Evolutionary conservation across 192 early-diverging fungal species (phyloP).

Genomic region (Lobosporangium transversale): DNA sequence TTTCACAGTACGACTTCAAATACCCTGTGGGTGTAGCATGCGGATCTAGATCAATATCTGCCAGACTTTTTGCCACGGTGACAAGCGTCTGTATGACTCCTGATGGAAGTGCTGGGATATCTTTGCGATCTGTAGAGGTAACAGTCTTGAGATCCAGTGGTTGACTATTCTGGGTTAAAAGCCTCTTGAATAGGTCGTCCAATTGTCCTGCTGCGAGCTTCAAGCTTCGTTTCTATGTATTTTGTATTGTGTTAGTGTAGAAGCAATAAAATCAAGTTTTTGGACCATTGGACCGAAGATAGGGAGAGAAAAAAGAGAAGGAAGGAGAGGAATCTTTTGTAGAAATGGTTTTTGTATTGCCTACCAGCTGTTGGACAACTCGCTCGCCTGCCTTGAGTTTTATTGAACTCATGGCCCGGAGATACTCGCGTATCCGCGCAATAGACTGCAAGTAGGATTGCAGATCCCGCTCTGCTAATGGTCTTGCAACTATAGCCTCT

Average conservation of each 20-base stretch:
- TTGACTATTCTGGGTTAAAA: conserved; percentile 23
- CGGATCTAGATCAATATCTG: conserved; percentile 58
- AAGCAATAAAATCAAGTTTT: no score
- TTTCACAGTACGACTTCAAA: conserved; percentile 72
- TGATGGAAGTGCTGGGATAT: conserved; percentile 50
- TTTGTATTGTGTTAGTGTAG: no score
- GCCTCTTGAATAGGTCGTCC: conserved; percentile 28
- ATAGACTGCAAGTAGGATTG: conserved; percentile 37
- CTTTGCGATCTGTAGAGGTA: conserved; percentile 50
- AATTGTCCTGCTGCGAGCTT: conserved; percentile 34
- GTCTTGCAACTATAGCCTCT: conserved; percentile 72
- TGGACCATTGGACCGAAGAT: no score
- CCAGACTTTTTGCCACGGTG: conserved; percentile 59
- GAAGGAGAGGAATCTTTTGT: no score
- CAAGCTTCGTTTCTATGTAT: conserved; percentile 40
- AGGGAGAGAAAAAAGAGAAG: no score
- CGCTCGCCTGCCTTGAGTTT: conserved; percentile 49
- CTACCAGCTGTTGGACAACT: conserved; percentile 44
- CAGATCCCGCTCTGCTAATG: conserved; percentile 54
- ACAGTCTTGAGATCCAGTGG: conserved; percentile 45
- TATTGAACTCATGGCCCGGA: conserved; percentile 42
- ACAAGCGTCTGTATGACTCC: conserved; percentile 32
- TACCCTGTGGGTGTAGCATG: conserved; percentile 62
- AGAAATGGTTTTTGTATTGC: neutral
- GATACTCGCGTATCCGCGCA: conserved; percentile 41